These are phyloP conservation scores for Hypocrella siamensis DNA, from an alignment of 2,329 filamentous ascomycete species.

Conservation along the genomic window DNA sequence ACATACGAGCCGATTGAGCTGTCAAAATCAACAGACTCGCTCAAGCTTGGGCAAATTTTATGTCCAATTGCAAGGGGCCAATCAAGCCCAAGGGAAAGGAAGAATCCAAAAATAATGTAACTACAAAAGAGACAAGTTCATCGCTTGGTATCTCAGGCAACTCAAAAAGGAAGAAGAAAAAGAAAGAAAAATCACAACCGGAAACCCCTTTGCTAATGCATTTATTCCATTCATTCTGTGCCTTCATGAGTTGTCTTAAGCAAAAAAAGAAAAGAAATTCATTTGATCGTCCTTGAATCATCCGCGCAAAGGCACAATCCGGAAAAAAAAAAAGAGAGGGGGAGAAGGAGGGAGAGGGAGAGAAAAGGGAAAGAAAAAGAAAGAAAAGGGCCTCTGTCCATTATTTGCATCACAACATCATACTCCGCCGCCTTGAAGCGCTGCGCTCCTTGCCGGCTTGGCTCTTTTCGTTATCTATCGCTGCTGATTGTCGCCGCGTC, in stretches of 20 bases:
- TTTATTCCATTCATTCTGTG: too few species aligned
- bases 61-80: conserved; percentile 6
- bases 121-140: conserved; percentile 14
- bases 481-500: conserved; percentile 23
- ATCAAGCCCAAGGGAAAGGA: conserved; percentile 3
- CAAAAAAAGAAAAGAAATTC: not conserved
- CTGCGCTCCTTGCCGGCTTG: conserved; percentile 12
- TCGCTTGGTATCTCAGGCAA: conserved; percentile 22
- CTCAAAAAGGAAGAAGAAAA: conserved; percentile 9
- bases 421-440: conserved; percentile 35
- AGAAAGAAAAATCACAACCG: conserved; percentile 4
- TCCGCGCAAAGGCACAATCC: too few species aligned
- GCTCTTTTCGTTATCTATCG: conserved; percentile 19
- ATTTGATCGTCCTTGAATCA: too few species aligned
- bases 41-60: conserved; percentile 4
- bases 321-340: too few species aligned
- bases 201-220: too few species aligned
- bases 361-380: not conserved
- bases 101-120: conserved; percentile 11
- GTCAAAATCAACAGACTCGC: too few species aligned
- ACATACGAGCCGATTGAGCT: too few species aligned
- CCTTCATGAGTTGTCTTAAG: not conserved
- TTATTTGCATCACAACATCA: conserved; percentile 31
- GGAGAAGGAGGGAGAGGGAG: too few species aligned
- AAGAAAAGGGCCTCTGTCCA: not conserved